Base-by-base conservation (phyloP, 108 stramenopile genomes). In the Cyclotella kingstonii region DNA sequence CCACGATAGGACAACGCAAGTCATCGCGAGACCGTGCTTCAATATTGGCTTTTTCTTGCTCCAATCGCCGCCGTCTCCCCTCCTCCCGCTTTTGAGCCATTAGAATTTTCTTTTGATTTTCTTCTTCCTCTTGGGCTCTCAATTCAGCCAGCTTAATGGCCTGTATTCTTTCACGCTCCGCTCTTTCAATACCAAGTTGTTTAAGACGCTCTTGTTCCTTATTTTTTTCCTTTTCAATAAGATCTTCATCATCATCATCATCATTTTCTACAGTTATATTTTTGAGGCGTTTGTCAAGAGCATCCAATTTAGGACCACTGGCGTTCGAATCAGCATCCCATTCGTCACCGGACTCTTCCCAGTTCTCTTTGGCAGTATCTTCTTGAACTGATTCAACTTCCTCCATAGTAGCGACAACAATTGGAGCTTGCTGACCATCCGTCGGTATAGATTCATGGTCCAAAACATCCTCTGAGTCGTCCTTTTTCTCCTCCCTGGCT, bases 1-100 rank as follows among this genome's bases (percentile, higher is more conserved):
- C 96, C 17, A 93, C 91, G 63, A 99, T 90, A 21, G 99, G 97
- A 52, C 91, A 95, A 38, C 99, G 94, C 18, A 99, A 81, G 73
- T 95, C 78, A 63, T 96, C 93, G 18, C 81, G 60, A 8, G 82
- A 68, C n/a, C 97, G 92, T 10, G 82, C 89, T 1, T 72, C 94
- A 47, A 90, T 59, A 35, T 96, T 95, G 5, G 68, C 81, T 71
- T 83, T 79, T 60, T 95, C 97, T 69, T 84, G 83, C 60, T 76
- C 84, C 52, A 87, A 64, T 17, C 94, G 87, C 33, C 81, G 80
- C 28, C 56, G 59, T 62, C 87, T 84, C 28, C 83, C 93, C 46
- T 94, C 94, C 38, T 87, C 84, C 11, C 89, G 81, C 60, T 90
- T 89, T 50, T 89, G 81, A 14, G 66, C 73, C 46, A 68, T 60